A percentile compares a stretch with the other conserved stretches of the same genome.
Conservation (phyloP, 495 filamentous ascomycete species). For the Talaromyces thailandensis region DNA sequence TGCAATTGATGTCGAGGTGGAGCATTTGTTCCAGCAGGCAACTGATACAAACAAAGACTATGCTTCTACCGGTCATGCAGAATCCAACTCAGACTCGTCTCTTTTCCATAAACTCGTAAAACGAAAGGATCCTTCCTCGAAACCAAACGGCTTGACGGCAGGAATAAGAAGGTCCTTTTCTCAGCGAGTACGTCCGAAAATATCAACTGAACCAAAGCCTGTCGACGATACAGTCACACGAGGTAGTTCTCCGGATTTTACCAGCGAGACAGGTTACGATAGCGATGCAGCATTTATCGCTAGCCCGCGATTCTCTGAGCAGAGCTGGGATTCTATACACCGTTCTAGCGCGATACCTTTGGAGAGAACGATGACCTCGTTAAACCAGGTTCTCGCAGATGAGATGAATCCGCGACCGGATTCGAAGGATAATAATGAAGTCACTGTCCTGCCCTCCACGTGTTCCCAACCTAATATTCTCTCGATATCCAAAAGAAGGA, state of each 20-base stretch:
- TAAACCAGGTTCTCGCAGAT: neutral
- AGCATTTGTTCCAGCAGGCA: constrained; percentile 1
- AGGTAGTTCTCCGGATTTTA: constrained; percentile 16
- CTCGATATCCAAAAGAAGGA: constrained; percentile 6
- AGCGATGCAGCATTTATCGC: constrained; percentile 35
- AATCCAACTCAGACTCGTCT: neutral
- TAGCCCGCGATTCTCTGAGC: constrained; percentile 17
- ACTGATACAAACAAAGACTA: neutral
- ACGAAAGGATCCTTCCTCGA: neutral
- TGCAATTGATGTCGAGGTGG: neutral
- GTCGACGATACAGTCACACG: neutral
- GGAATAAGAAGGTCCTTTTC: neutral
- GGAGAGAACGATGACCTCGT: neutral
- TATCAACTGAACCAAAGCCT: neutral
- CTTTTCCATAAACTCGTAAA: neutral
- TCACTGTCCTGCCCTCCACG: neutral
- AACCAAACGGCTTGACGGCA: neutral
- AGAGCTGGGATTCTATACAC: constrained; percentile 1
- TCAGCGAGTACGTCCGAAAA: neutral
- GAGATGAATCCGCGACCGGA: neutral
- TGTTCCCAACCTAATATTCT: neutral
- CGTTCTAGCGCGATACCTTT: neutral
- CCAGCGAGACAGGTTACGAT: constrained; percentile 36
- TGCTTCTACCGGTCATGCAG: neutral
- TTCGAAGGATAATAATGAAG: neutral